Evolutionary conservation across 1,139 yeast genomes (phyloP).

Genomic region (Nakaseomyces uthaithaninus): DNA sequence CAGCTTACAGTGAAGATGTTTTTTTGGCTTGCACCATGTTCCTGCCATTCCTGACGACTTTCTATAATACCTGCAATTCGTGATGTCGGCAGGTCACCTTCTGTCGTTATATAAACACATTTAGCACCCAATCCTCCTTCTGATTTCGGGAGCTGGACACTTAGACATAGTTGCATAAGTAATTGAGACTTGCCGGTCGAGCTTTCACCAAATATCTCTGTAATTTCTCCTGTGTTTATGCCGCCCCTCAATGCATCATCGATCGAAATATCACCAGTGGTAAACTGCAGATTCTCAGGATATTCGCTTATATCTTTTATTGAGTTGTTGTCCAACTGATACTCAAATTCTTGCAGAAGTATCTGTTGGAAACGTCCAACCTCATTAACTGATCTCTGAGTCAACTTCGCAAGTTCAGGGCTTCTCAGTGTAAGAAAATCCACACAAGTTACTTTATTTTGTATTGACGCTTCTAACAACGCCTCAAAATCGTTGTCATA

Average conservation of each 20-base stretch:
- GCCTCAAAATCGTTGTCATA: slow-evolving; percentile 28
- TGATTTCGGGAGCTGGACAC: slow-evolving; percentile 44
- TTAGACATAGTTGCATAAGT: slow-evolving; percentile 52
- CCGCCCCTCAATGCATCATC: slow-evolving; percentile 65
- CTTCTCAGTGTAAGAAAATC: slow-evolving; percentile 38
- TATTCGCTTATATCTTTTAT: background rate
- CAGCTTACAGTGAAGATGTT: slow-evolving; percentile 57
- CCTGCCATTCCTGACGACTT: slow-evolving; percentile 27
- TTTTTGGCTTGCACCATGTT: slow-evolving; percentile 36
- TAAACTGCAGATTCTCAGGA: slow-evolving; percentile 26
- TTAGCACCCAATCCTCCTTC: slow-evolving; percentile 41
- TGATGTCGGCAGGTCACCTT: slow-evolving; percentile 59
- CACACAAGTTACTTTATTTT: slow-evolving; percentile 32
- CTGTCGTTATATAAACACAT: slow-evolving; percentile 69
- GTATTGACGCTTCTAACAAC: slow-evolving; percentile 25
- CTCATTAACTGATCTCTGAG: slow-evolving; percentile 45
- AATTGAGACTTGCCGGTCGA: slow-evolving; percentile 82
- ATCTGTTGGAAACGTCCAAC: slow-evolving; percentile 37
- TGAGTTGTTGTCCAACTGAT: slow-evolving; percentile 13
- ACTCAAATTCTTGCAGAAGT: slow-evolving; percentile 27
- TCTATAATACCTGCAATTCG: slow-evolving; percentile 40
- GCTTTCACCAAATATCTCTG: slow-evolving; percentile 79
- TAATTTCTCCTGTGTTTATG: slow-evolving; percentile 52
- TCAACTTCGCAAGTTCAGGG: slow-evolving; percentile 37
- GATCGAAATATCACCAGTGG: slow-evolving; percentile 53